Conservation (phyloP, 1,284 basidiomycete genomes). For the Naganishia sp. region DNA sequence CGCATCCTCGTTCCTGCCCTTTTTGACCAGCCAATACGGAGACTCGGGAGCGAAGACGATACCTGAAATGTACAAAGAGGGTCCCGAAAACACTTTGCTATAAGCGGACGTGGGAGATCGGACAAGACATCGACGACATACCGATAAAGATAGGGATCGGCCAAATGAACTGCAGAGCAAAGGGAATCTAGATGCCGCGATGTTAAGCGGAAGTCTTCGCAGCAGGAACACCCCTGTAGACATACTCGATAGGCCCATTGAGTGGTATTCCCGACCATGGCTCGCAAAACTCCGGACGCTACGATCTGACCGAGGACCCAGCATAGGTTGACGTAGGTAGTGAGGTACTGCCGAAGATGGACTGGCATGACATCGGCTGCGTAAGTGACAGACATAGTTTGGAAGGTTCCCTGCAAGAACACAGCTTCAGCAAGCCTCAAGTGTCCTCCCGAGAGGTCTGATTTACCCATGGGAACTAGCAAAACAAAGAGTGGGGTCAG, state of each 20-base stretch:
- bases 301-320: slow-evolving; percentile 50
- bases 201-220: background rate
- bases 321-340: slow-evolving; percentile 53
- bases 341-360: slow-evolving; percentile 47
- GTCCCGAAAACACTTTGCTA: too few relatives aligned
- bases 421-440: too few relatives aligned
- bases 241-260: slow-evolving; percentile 38
- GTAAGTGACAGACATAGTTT: slow-evolving; percentile 52
- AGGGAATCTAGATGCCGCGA: slow-evolving; percentile 44
- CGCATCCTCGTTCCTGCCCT: slow-evolving; percentile 48
- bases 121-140: background rate
- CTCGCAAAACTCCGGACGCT: slow-evolving; percentile 48
- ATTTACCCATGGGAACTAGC: too few relatives aligned
- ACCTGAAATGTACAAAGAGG: too few relatives aligned
- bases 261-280: slow-evolving; percentile 38
- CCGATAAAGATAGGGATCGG: slow-evolving; percentile 45
- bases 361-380: slow-evolving; percentile 56
- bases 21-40: slow-evolving; percentile 34
- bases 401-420: slow-evolving; percentile 42
- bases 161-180: slow-evolving; percentile 54
- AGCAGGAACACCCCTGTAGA: background rate
- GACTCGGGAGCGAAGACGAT: slow-evolving; percentile 27
- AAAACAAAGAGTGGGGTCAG: too few relatives aligned
- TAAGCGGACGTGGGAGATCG: too few relatives aligned
- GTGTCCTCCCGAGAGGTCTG: too few relatives aligned